Evolutionary conservation across 257 asterid genomes (phyloP).

Genomic region (Echites panduratus): DNA sequence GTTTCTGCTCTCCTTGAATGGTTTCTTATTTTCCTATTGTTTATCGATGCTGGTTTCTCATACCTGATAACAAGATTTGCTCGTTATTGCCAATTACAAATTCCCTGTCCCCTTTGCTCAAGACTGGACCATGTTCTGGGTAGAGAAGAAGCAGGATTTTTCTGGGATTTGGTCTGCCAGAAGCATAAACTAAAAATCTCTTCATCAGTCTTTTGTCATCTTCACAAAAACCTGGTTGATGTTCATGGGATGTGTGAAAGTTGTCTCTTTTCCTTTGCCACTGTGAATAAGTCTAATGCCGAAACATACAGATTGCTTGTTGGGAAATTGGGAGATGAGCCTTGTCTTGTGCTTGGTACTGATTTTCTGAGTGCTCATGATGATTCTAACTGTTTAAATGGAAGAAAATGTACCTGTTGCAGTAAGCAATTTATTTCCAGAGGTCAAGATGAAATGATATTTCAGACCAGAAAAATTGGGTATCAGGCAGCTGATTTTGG

Average conservation of each 20-base stretch:
- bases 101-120: constrained; percentile 87
- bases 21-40: constrained; percentile 63
- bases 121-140: constrained; percentile 77
- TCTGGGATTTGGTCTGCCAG: constrained; percentile 62
- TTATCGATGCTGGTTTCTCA: constrained; percentile 56
- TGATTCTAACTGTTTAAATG: constrained; percentile 11
- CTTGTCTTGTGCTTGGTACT: constrained; percentile 21
- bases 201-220: constrained; percentile 46
- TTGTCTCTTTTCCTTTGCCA: constrained; percentile 51
- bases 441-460: constrained; percentile 20
- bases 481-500: constrained; percentile 23
- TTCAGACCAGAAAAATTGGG: constrained; percentile 23
- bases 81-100: constrained; percentile 39
- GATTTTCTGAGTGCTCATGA: constrained; percentile 20
- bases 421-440: constrained; percentile 34
- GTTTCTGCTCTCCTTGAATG: constrained; percentile 75
- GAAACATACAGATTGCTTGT: constrained; percentile 42
- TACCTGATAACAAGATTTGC: constrained; percentile 67
- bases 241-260: constrained; percentile 50
- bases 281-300: constrained; percentile 42
- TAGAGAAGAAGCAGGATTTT: constrained; percentile 40
- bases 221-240: constrained; percentile 51
- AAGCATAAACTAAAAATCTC: constrained; percentile 57
- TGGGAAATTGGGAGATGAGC: constrained; percentile 38
- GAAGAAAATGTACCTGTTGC: constrained; percentile 50